Evolutionary conservation across 345 rosid species (phyloP).

Genomic region (Populus pruinosa): DNA sequence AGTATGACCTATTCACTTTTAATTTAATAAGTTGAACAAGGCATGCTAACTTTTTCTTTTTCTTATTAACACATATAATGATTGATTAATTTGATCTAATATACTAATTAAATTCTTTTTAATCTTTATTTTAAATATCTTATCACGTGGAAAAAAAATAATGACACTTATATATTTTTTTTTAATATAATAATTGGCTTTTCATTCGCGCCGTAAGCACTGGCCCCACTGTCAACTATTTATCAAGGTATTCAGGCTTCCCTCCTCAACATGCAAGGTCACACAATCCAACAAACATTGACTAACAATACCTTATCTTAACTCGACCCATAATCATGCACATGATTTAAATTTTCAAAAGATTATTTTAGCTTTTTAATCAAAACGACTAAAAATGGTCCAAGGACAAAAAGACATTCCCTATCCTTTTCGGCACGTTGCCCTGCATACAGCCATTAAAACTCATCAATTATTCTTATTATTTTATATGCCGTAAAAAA

Average conservation of each 20-base stretch:
- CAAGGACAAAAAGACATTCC: conserved; percentile 1
- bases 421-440: conserved; percentile 4
- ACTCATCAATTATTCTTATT: neutral
- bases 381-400: neutral
- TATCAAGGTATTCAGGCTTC: neutral
- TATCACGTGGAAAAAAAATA: too few species aligned
- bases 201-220: too few species aligned
- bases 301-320: neutral
- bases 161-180: too few species aligned
- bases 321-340: neutral
- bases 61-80: too few species aligned
- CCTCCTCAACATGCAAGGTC: neutral
- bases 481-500: neutral
- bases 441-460: neutral
- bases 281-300: neutral
- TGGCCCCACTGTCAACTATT: neutral
- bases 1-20: accelerated
- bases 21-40: accelerated
- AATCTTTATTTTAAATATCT: too few species aligned
- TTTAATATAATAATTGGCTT: too few species aligned
- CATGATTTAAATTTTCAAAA: conserved; percentile 4
- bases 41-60: accelerated
- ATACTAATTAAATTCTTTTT: too few species aligned
- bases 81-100: too few species aligned
- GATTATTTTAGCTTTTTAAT: neutral